Conservation (phyloP, 257 asterid species). For the Solanum tarapatanum region DNA sequence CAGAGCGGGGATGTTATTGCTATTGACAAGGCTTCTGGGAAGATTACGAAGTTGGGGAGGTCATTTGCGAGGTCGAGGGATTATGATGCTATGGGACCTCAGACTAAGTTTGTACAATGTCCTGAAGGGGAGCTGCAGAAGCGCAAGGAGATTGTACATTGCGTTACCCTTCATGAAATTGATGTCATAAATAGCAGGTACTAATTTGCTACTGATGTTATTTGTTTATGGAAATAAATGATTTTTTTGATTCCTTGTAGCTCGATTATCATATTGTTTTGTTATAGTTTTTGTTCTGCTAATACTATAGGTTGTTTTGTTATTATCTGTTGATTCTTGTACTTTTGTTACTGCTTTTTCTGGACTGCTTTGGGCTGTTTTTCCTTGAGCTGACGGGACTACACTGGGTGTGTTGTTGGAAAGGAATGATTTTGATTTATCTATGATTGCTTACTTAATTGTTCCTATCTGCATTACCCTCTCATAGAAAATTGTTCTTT, state of each 20-base stretch:
- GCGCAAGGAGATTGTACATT: slow-evolving; percentile 94
- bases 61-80: slow-evolving; percentile 81
- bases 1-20: slow-evolving; percentile 92
- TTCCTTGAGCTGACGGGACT: background rate
- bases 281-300: background rate
- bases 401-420: background rate
- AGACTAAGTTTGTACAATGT: slow-evolving; percentile 89
- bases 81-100: slow-evolving; percentile 94
- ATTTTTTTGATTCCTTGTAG: background rate
- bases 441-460: background rate
- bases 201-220: background rate
- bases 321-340: background rate
- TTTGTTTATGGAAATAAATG: background rate
- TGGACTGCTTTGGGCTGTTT: too few relatives aligned
- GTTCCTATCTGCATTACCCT: background rate
- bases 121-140: slow-evolving; percentile 98
- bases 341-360: too few relatives aligned
- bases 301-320: background rate
- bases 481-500: background rate
- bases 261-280: background rate
- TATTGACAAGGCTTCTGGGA: slow-evolving; percentile 88
- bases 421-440: background rate
- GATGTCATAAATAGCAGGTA: slow-evolving; percentile 95
- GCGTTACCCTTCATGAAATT: slow-evolving; percentile 80
- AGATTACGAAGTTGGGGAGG: slow-evolving; percentile 78